These are phyloP conservation scores for Candida patagonica DNA, from an alignment of 805 yeast genomes.

Conservation along the genomic window DNA sequence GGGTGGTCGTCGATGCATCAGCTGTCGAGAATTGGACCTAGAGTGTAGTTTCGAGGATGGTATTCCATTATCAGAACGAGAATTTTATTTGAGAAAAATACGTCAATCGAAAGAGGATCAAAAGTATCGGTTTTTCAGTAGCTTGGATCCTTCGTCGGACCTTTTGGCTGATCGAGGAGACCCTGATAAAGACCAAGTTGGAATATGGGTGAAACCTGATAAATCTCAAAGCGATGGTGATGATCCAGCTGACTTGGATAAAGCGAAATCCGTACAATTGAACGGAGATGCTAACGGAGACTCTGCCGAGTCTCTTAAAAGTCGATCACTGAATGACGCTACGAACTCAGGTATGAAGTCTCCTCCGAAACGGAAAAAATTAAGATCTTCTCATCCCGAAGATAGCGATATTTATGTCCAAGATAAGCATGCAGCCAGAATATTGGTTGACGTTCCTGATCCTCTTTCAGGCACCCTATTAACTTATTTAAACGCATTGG, in stretches of 20 bases:
- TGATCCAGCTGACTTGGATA: no score
- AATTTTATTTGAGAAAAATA: not conserved
- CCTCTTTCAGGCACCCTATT: constrained; percentile 8
- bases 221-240: no score
- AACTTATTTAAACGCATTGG: constrained; percentile 17
- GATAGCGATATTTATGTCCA: not conserved
- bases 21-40: constrained; percentile 19
- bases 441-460: constrained; percentile 5
- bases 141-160: constrained; percentile 19
- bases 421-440: no score
- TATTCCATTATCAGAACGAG: not conserved
- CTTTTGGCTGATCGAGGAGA: constrained; percentile 15
- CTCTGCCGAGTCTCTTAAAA: no score
- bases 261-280: no score
- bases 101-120: not conserved
- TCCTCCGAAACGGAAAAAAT: not conserved
- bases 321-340: no score
- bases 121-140: constrained; percentile 13
- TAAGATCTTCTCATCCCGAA: not conserved
- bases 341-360: no score
- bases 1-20: constrained; percentile 18
- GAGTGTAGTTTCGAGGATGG: constrained; percentile 3
- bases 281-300: no score
- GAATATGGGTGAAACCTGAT: constrained; percentile 21
- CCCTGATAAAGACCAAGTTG: constrained; percentile 14